phyloP scores from a whole-genome alignment of 352 stramenopile genomes.

The Pythium apleroticum region DNA sequence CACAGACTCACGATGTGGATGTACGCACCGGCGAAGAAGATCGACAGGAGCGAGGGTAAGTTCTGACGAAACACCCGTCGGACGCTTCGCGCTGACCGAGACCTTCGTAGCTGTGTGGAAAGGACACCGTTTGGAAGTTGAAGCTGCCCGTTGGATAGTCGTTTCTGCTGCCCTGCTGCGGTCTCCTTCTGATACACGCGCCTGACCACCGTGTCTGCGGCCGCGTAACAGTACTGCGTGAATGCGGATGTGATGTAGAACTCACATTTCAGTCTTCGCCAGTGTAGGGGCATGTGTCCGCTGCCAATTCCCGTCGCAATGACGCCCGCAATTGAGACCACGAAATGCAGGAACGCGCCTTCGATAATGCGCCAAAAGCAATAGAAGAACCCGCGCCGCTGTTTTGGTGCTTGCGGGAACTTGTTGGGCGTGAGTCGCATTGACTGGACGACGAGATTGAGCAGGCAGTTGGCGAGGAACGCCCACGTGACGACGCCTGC shows the following conservation, averaged over 20 bases:
- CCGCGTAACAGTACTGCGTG: neutral
- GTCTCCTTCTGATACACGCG: neutral
- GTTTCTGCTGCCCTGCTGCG: neutral
- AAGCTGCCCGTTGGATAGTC: neutral
- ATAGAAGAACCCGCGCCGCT: neutral
- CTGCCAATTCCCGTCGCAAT: neutral
- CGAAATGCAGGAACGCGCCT: neutral
- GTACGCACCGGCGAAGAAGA: constrained; percentile 13
- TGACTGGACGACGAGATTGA: neutral
- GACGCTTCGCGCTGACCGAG: neutral
- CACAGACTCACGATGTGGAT: constrained; percentile 19
- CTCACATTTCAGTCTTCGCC: neutral
- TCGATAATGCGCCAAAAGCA: neutral
- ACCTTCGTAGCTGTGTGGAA: neutral
- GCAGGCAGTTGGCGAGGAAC: neutral
- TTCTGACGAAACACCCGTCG: neutral
- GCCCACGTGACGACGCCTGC: neutral
- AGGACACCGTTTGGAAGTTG: neutral
- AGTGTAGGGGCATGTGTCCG: neutral
- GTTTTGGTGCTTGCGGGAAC: neutral
- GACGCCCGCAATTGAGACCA: neutral
- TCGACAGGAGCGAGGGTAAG: neutral
- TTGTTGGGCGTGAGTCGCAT: neutral
- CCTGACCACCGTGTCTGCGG: neutral
- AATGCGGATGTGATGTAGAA: neutral